These are phyloP conservation scores for Phytophthora crassamura DNA, from an alignment of 352 stramenopile species.

Conservation along the genomic window DNA sequence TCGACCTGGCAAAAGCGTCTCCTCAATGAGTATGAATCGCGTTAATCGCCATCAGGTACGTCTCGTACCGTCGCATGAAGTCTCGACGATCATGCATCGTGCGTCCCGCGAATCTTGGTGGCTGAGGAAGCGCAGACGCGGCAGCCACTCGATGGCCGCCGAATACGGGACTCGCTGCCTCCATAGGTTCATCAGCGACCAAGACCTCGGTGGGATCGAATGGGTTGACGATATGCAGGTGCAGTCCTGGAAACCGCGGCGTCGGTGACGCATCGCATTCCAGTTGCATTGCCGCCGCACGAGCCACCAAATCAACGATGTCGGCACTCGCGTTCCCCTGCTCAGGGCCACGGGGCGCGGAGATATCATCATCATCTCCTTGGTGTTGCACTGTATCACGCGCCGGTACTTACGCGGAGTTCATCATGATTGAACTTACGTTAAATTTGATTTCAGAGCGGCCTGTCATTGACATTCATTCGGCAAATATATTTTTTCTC, in stretches of 20 bases:
- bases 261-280: slow-evolving; percentile 2
- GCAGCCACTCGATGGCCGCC: not conserved
- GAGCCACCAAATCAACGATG: not conserved
- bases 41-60: too few species aligned
- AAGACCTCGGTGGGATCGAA: slow-evolving; percentile 3
- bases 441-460: slow-evolving; percentile 18
- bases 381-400: slow-evolving; percentile 6
- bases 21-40: too few species aligned
- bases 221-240: slow-evolving; percentile 4
- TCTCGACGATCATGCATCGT: too few species aligned
- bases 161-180: not conserved
- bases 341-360: too few species aligned
- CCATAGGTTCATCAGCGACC: not conserved
- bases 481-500: too few species aligned
- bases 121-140: not conserved
- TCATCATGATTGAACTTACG: slow-evolving; percentile 11
- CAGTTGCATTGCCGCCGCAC: slow-evolving; percentile 9
- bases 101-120: not conserved
- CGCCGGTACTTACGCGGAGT: slow-evolving; percentile 1
- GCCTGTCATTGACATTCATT: too few species aligned
- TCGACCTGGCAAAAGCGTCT: too few species aligned
- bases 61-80: too few species aligned
- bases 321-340: not conserved
- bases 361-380: not conserved
- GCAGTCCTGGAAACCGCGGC: slow-evolving; percentile 2